Evolutionary conservation across 805 yeast species (phyloP), one percentile per base, ranked within the genome.

Genomic region (Saturnispora serradocipensis): DNA sequence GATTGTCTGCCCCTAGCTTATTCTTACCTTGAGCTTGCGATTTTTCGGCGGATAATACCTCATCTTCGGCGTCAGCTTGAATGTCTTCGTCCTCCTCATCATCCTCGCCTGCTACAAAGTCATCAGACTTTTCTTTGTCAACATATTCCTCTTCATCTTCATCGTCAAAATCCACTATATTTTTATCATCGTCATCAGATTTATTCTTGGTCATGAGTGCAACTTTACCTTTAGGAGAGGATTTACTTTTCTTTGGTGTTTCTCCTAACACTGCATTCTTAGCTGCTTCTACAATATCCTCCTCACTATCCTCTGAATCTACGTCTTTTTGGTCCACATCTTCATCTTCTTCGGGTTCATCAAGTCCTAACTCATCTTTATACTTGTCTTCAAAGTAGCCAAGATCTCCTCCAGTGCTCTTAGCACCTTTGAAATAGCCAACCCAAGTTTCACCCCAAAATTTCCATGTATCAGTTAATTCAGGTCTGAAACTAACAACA

Each of bases 361-460:
- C 64, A 25, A 65, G 53, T 18, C 65, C 65, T 39, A 64, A 54
- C 45, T 64, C 68, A 53, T 64, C 68, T 49, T 52, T 61, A 3
- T 62, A 62, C 39, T 63, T 67, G 53, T 65, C 68, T 53, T 64
- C 68, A 48, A 59, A 57, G 40, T 59, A 60, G 9, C 67, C 68
- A 4, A 54, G 46, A 53, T 64, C 67, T 4, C 59, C 45, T 11
- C 57, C 54, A 25, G 56, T 52, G 13, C 38, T 24, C 7, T 22
- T 25, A n/a, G 52, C 48, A 15, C 61, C 67, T 16, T 57, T 46
- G 52, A 69, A 74, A 50, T 67, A 68, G 18, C 71, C 66, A 39
- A 76, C 76, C 85, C 85, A 80, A 7, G 78, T 57, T 45, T 73
- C 75, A 39, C 82, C 84, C 46, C 73, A 66, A 50, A 68, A 72